Evolutionary conservation across 345 rosid species (phyloP), one percentile per base, ranked within the genome.

Genomic region (Anastatica hierochuntica): DNA sequence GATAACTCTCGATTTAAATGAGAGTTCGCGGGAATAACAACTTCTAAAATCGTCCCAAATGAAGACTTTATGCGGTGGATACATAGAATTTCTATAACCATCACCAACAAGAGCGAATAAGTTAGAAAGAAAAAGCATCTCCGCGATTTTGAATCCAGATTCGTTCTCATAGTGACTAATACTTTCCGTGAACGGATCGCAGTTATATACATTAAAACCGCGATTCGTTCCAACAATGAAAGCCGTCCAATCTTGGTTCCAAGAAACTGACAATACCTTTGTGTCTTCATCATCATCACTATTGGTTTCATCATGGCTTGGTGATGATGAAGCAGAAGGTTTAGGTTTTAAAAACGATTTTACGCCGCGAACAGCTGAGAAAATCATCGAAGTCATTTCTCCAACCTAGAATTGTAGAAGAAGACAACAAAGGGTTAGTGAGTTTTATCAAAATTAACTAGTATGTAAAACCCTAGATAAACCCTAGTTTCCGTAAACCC

Each of bases 221-320:
- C 0, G 53, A 69, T 56, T 72, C 0, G 85, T 89, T 54, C 88
- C 90, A 18, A 82, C 78, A 12, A 82, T 82, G 76, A 89, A 81
- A 78, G 85, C 83, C 23, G 82, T 78, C 54, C 72, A 83, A 43
- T 81, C 80, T 64, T 85, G 90, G 77, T 85, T 89, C 95, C 94
- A 90, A 21, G 83, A 58, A 1, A 78, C 68, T 7, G 86, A 79
- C 20, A 85, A 68, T 13, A 90, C 57, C 56, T 71, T 82, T 3
- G n/a, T n/a, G n/a, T n/a, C n/a, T n/a, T n/a, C n/a, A n/a, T 23
- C 27, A 3, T 37, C 61, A 10, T 73, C 78, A 54, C 44, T 24
- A 26, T 35, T 59, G 36, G 72, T 74, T 1, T 43, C 48, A 15
- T 66, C 62, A 37, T n/a, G n/a, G n/a, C 39, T 62, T 48, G 58